Evolutionary conservation across 352 stramenopile genomes (phyloP).

Genomic region (Discostella stelligera): DNA sequence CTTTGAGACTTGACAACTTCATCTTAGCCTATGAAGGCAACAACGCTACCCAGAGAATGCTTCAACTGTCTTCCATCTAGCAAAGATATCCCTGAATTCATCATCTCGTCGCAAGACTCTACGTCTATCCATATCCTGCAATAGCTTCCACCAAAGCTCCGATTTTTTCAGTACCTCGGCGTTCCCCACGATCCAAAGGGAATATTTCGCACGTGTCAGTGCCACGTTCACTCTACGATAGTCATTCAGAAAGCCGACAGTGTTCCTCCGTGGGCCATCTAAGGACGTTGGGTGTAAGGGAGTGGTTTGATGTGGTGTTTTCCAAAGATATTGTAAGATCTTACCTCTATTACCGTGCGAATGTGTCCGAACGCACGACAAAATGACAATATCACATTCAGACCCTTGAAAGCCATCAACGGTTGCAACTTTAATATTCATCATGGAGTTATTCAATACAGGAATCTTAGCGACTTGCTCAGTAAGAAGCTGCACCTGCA

Average conservation of each 20-base stretch:
- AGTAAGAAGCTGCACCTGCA: slow-evolving; percentile 44
- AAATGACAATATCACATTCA: slow-evolving; percentile 55
- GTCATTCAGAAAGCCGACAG: slow-evolving; percentile 85
- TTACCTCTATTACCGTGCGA: slow-evolving; percentile 13
- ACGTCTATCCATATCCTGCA: slow-evolving; percentile 28
- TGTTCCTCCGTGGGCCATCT: slow-evolving; percentile 21
- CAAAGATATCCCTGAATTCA: slow-evolving; percentile 30
- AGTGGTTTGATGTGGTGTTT: not conserved
- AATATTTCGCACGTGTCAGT: slow-evolving; percentile 83
- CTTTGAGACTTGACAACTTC: no score
- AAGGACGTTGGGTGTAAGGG: not conserved
- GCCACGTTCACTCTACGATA: slow-evolving; percentile 85
- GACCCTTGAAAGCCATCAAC: slow-evolving; percentile 57
- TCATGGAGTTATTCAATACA: slow-evolving; percentile 33
- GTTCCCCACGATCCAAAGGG: slow-evolving; percentile 70
- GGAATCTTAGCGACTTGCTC: slow-evolving; percentile 32
- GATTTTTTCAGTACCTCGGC: slow-evolving; percentile 42
- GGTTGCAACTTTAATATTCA: slow-evolving; percentile 56
- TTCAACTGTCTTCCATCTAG: slow-evolving; percentile 14
- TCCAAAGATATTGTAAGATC: not conserved
- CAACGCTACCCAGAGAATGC: slow-evolving; percentile 7
- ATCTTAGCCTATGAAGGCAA: no score
- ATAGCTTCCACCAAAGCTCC: slow-evolving; percentile 39
- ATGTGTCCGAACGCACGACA: slow-evolving; percentile 51
- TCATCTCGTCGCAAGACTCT: slow-evolving; percentile 14